These are phyloP conservation scores for Hyaloperonospora arabidopsidis DNA, from an alignment of 352 stramenopile genomes.

Conservation along the genomic window DNA sequence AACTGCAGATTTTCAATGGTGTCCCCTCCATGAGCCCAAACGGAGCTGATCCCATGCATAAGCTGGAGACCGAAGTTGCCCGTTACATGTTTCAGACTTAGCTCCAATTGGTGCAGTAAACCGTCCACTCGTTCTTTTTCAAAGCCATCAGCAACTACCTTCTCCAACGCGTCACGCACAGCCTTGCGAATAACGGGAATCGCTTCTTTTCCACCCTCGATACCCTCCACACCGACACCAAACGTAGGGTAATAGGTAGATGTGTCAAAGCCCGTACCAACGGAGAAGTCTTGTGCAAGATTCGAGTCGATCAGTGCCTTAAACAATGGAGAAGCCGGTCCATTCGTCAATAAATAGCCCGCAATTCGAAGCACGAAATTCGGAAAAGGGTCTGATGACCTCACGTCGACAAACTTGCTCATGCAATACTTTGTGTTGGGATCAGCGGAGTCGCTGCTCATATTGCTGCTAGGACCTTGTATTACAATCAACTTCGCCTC, in stretches of 20 bases:
- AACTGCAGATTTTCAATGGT: slow-evolving; percentile 57
- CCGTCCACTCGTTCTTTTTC: slow-evolving; percentile 63
- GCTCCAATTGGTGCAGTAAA: slow-evolving; percentile 71
- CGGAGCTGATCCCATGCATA: slow-evolving; percentile 61
- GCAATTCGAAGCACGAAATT: slow-evolving; percentile 76
- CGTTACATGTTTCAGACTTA: slow-evolving; percentile 78
- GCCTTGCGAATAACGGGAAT: slow-evolving; percentile 58
- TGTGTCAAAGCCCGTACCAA: slow-evolving; percentile 74
- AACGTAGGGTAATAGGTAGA: slow-evolving; percentile 73
- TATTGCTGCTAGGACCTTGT: slow-evolving; percentile 54
- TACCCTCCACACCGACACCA: slow-evolving; percentile 71
- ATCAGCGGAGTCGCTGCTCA: slow-evolving; percentile 40
- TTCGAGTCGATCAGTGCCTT: slow-evolving; percentile 74
- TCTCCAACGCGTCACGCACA: slow-evolving; percentile 40
- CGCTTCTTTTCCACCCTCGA: slow-evolving; percentile 32
- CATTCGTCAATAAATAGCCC: slow-evolving; percentile 72
- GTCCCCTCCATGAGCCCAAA: slow-evolving; percentile 66
- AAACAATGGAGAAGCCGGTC: slow-evolving; percentile 71
- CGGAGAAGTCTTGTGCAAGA: slow-evolving; percentile 67
- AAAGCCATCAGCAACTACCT: slow-evolving; percentile 62
- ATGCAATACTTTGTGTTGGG: slow-evolving; percentile 77
- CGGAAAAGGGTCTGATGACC: slow-evolving; percentile 61
- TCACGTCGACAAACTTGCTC: slow-evolving; percentile 59
- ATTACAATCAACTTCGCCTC: slow-evolving; percentile 32
- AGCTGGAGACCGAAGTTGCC: slow-evolving; percentile 77